Base-by-base conservation (phyloP, 495 filamentous ascomycete genomes). In the Immersiella caudata region DNA sequence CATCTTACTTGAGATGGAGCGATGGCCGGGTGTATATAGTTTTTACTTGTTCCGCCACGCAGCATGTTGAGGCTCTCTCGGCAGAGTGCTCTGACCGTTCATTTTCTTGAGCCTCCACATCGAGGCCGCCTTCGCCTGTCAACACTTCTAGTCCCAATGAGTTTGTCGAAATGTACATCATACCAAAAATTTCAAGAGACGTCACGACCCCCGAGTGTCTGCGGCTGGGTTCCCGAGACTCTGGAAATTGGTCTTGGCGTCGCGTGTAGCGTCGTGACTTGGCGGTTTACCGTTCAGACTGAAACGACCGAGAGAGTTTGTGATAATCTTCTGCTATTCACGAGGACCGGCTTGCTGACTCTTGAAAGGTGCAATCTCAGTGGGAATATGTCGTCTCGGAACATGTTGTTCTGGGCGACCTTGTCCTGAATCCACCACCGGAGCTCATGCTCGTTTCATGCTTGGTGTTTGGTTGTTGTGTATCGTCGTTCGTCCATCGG, bases 401-500 rank as follows among this genome's bases (percentile, higher is more conserved):
- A 14, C 24, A 57, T 12, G 1, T 49, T 20, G 9, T 11, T 33
- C 8, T 33, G 56, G 58, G n/a, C 55, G 75, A 76, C 29, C 51
- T 79, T 29, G 60, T 74, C 54, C 68, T 54, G 8, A 25, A 72
- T 40, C 75, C 79, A 16, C 69, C 77, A 16, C 75, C 81, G 16
- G 73, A 65, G 26, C 66, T 80, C 52, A 79, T 83, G 73, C 78
- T 83, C 26, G 68, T 68, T 26, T 79, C 79, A n/a, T 83, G 80
- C 62, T 60, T 83, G 22, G 68, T 79, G 16, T 71, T 83, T 20
- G 82, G 81, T 22, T 83, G 79, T 61, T 78, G 77, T 56, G 74
- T 83, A 1, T 83, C 82, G 1, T 82, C 79, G 22, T 83, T 81
- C 60, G 67, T 65, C 6, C 79, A 81, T 49, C 75, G 81, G 40